Conservation (phyloP, 75 land plant genomes). For the Pinus taeda region DNA sequence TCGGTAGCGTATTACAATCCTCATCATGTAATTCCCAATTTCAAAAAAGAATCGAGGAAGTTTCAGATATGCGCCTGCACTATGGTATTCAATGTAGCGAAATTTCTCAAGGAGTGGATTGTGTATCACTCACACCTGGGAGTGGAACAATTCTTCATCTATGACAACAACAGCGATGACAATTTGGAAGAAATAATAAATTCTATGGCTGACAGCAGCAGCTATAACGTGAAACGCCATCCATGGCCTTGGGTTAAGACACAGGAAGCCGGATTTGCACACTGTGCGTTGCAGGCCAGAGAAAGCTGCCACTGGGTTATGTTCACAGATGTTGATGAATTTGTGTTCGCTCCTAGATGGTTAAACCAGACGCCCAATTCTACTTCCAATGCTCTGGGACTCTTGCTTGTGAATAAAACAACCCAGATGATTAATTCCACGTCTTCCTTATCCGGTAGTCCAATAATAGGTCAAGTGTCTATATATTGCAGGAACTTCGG, state of each 20-base stretch:
- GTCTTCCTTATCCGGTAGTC: too few species aligned
- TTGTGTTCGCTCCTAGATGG: slow-evolving; percentile 17
- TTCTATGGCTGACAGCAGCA: background rate
- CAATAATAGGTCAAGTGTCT: slow-evolving; percentile 28
- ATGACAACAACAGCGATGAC: slow-evolving; percentile 55
- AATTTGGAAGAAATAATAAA: slow-evolving; percentile 14
- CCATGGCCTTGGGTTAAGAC: slow-evolving; percentile 48
- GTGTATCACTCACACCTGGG: slow-evolving; percentile 33
- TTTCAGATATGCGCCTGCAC: slow-evolving; percentile 45
- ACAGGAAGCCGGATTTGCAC: slow-evolving; percentile 50
- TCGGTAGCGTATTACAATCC: background rate
- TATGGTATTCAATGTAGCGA: slow-evolving; percentile 39
- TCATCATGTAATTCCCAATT: slow-evolving; percentile 9
- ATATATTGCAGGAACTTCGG: slow-evolving; percentile 34
- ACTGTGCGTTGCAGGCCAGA: slow-evolving; percentile 26
- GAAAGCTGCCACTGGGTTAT: slow-evolving; percentile 31
- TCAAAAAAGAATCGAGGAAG: slow-evolving; percentile 8
- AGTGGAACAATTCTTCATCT: slow-evolving; percentile 28
- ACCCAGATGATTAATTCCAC: background rate
- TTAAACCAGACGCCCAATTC: background rate
- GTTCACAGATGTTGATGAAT: slow-evolving; percentile 42
- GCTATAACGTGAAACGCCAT: slow-evolving; percentile 13
- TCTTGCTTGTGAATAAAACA: background rate
- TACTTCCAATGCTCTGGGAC: background rate
- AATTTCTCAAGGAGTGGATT: slow-evolving; percentile 40